phyloP scores from a whole-genome alignment of 1,284 basidiomycete genomes.

The Tylopilus sp. region DNA sequence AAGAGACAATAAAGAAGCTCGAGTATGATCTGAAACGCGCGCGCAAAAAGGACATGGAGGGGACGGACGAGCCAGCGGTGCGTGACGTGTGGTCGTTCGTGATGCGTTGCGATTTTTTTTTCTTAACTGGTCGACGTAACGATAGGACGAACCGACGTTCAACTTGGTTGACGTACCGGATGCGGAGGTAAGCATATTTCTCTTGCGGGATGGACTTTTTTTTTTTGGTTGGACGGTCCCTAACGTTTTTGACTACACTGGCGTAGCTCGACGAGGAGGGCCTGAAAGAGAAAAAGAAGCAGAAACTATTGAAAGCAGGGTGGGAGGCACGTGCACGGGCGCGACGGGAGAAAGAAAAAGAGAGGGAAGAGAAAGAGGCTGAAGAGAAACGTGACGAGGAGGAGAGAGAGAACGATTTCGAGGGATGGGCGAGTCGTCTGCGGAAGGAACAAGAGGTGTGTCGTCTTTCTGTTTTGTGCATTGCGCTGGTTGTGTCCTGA shows the following conservation, averaged over 20 bases:
- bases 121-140: neutral
- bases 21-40: constrained; percentile 65
- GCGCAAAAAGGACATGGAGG: constrained; percentile 69
- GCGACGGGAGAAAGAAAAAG: constrained; percentile 86
- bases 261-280: constrained; percentile 83
- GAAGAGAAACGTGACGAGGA: constrained; percentile 76
- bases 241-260: constrained; percentile 21
- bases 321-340: constrained; percentile 88
- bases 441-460: constrained; percentile 75
- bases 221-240: neutral
- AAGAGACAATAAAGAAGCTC: constrained; percentile 75
- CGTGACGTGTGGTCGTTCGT: constrained; percentile 16
- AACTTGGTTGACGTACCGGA: constrained; percentile 91
- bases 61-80: constrained; percentile 56
- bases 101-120: neutral
- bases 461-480: neutral
- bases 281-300: constrained; percentile 92
- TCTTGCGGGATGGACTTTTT: neutral
- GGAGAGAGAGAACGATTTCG: constrained; percentile 68
- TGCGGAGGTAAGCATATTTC: constrained; percentile 57
- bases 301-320: constrained; percentile 90
- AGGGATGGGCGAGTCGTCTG: constrained; percentile 70
- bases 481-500: neutral
- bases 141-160: constrained; percentile 80
- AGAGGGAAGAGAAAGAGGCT: constrained; percentile 71